Evolutionary conservation across 139 green algal genomes (phyloP).

Genomic region (Tetraselmis chui): DNA sequence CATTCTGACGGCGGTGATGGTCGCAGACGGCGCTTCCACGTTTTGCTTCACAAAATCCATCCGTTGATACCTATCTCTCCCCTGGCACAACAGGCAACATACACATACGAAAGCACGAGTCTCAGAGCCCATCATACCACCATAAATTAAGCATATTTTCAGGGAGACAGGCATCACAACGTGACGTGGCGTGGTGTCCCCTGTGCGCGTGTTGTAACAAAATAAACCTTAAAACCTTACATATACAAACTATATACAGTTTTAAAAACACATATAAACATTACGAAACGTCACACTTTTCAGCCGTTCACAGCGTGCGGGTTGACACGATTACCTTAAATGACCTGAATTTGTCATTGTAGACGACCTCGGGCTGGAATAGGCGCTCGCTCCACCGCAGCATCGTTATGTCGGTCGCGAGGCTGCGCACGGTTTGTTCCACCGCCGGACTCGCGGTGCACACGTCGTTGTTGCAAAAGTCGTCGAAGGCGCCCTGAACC

Average conservation of each 20-base stretch:
- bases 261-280: no score
- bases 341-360: slow-evolving; percentile 40
- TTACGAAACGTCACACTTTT: no score
- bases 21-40: slow-evolving; percentile 17
- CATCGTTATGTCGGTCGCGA: slow-evolving; percentile 38
- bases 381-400: slow-evolving; percentile 4
- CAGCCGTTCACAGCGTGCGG: no score
- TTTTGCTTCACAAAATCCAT: slow-evolving; percentile 33
- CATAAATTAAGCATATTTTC: no score
- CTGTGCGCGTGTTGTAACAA: no score
- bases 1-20: slow-evolving; percentile 46
- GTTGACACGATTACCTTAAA: slow-evolving; percentile 35
- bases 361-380: slow-evolving; percentile 13
- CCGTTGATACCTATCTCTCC: slow-evolving; percentile 31
- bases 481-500: neutral
- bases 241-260: no score
- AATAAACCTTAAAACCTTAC: no score
- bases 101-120: no score
- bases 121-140: no score
- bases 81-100: no score
- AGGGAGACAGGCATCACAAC: no score
- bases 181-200: no score
- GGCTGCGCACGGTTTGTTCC: slow-evolving; percentile 48
- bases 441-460: slow-evolving; percentile 58
- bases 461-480: slow-evolving; percentile 4